Evolutionary conservation across 1,284 basidiomycete species (phyloP).

Genomic region (Tremellales sp.): DNA sequence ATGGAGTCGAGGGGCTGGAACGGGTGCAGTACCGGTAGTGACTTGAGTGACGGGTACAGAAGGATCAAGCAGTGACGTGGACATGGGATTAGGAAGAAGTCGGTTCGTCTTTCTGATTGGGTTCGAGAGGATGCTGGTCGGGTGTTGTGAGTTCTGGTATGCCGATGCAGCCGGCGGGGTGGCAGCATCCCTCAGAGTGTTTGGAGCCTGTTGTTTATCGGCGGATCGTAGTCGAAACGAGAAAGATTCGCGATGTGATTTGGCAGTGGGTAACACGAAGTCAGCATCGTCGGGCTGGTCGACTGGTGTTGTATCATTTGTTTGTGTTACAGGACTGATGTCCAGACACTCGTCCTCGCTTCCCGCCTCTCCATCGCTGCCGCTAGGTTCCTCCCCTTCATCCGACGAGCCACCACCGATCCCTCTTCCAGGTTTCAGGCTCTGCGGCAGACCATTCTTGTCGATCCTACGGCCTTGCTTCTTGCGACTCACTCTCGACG

Average conservation of each 20-base stretch:
- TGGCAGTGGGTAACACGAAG: neutral
- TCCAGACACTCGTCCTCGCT: conserved; percentile 6
- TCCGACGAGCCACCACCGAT: conserved; percentile 8
- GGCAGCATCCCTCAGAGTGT: neutral
- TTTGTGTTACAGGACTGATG: conserved; percentile 13
- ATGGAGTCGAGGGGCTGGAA: conserved; percentile 51
- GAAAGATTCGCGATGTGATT: conserved; percentile 14
- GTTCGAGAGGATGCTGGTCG: conserved; percentile 26
- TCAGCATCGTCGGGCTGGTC: conserved; percentile 9
- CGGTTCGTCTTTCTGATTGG: conserved; percentile 15
- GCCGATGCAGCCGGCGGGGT: conserved; percentile 5
- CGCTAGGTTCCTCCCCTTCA: conserved; percentile 16
- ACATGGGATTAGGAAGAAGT: conserved; percentile 42
- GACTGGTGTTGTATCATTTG: conserved; percentile 10
- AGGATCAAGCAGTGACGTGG: conserved; percentile 40
- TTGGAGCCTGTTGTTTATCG: too few species aligned
- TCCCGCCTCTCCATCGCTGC: conserved; percentile 9
- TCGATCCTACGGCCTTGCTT: conserved; percentile 11
- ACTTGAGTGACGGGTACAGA: conserved; percentile 36
- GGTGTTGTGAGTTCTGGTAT: conserved; percentile 1
- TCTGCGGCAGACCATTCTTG: neutral
- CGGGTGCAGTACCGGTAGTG: conserved; percentile 1
- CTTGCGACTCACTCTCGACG: conserved; percentile 19
- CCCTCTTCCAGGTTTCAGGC: conserved; percentile 10
- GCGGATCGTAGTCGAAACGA: conserved; percentile 36